Conservation (phyloP, 805 yeast species). For the Lipomyces mesembrius region DNA sequence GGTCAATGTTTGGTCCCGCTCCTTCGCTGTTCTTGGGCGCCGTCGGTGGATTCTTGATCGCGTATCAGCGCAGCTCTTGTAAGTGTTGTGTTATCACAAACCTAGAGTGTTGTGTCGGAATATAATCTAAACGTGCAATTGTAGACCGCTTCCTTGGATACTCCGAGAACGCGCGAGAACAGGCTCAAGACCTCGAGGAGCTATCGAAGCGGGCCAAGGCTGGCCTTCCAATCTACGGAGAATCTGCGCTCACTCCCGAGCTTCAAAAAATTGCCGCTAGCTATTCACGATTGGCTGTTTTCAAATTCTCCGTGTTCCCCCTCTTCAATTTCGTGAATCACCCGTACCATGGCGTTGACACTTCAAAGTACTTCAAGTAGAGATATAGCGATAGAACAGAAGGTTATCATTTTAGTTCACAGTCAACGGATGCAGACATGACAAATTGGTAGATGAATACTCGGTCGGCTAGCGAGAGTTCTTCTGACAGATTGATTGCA, state of each 20-base stretch:
- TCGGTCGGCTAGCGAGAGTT: neutral
- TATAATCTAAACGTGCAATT: neutral
- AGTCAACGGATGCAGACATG: neutral
- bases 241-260: slow-evolving; percentile 65
- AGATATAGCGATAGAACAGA: neutral
- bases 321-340: slow-evolving; percentile 83
- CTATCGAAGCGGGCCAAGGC: slow-evolving; percentile 66
- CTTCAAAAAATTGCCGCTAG: slow-evolving; percentile 75
- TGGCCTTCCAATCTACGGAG: slow-evolving; percentile 71
- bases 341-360: slow-evolving; percentile 78
- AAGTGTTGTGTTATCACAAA: slow-evolving; percentile 1
- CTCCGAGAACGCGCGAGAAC: slow-evolving; percentile 73
- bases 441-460: neutral
- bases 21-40: slow-evolving; percentile 51
- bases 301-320: slow-evolving; percentile 65
- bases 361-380: slow-evolving; percentile 29
- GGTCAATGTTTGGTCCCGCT: slow-evolving; percentile 7
- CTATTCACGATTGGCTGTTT: slow-evolving; percentile 73
- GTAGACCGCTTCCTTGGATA: slow-evolving; percentile 78
- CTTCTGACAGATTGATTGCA: neutral
- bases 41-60: slow-evolving; percentile 72
- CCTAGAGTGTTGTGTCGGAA: neutral
- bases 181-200: slow-evolving; percentile 72
- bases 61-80: slow-evolving; percentile 54
- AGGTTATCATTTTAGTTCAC: no score